These are phyloP conservation scores for Aquilaria malaccensis DNA, from an alignment of 345 rosid species.

Conservation along the genomic window DNA sequence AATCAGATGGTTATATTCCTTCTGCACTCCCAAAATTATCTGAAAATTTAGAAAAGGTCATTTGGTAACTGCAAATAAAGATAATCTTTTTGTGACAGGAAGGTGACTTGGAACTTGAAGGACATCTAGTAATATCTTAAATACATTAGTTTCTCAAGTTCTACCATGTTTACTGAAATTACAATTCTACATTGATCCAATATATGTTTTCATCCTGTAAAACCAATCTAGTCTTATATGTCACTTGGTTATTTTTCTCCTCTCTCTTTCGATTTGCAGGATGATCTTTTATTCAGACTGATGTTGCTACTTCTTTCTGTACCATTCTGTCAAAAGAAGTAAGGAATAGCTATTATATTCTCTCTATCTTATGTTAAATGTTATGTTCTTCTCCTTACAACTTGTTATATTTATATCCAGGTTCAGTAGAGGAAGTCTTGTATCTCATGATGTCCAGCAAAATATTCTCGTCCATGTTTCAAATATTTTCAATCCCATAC, in stretches of 20 bases:
- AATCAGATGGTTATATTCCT: too few relatives aligned
- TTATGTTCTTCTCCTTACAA: conserved; percentile 9
- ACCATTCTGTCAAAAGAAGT: conserved; percentile 35
- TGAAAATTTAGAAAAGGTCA: too few relatives aligned
- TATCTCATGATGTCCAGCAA: conserved; percentile 26
- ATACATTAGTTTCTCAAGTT: too few relatives aligned
- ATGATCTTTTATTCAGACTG: conserved; percentile 73
- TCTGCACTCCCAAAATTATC: too few relatives aligned
- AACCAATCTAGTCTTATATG: background rate
- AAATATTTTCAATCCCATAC: conserved; percentile 53
- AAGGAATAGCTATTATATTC: conserved; percentile 22
- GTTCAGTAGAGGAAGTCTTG: conserved; percentile 23
- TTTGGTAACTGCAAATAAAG: too few relatives aligned
- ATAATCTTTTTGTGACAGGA: too few relatives aligned
- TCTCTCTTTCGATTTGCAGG: conserved; percentile 37
- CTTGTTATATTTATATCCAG: conserved; percentile 26
- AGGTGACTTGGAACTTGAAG: too few relatives aligned
- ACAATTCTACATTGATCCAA: too few relatives aligned
- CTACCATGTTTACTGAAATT: too few relatives aligned
- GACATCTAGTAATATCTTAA: too few relatives aligned
- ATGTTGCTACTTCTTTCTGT: conserved; percentile 55
- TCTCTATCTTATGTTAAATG: conserved; percentile 7
- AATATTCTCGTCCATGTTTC: conserved; percentile 33
- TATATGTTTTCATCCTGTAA: too few relatives aligned
- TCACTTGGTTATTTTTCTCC: conserved; percentile 2